These are phyloP conservation scores for Pholiota molesta DNA, from an alignment of 768 basidiomycete species.

Conservation along the genomic window DNA sequence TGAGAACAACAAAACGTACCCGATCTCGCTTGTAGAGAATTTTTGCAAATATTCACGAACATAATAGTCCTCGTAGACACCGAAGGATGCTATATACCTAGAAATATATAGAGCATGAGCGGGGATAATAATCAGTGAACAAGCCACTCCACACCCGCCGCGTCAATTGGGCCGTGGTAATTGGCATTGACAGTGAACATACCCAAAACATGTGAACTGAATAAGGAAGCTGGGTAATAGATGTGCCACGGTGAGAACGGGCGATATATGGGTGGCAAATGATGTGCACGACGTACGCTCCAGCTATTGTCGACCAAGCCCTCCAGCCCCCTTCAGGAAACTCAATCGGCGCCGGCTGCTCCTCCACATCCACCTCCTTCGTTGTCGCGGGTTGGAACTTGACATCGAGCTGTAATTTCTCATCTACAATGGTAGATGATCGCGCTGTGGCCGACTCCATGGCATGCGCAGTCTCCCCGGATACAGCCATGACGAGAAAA, in stretches of 20 bases:
- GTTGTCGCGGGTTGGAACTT: not conserved
- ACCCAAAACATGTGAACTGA: constrained; percentile 12
- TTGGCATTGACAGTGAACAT: not conserved
- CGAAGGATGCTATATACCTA: constrained; percentile 29
- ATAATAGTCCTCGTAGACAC: constrained; percentile 30
- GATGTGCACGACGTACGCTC: constrained; percentile 5
- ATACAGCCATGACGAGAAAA: not conserved
- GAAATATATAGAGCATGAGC: not conserved
- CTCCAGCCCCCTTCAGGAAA: constrained; percentile 7
- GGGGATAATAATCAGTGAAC: not conserved
- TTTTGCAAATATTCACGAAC: constrained; percentile 24
- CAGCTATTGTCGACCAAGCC: constrained; percentile 10
- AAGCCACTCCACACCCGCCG: not conserved
- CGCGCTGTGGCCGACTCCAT: not conserved
- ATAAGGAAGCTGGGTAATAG: not conserved
- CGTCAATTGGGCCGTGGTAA: not conserved
- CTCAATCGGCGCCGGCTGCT: not conserved
- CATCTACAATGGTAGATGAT: not conserved
- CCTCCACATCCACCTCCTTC: not conserved
- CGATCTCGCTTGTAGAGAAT: constrained; percentile 27
- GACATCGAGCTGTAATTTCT: not conserved
- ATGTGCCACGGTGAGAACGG: not conserved
- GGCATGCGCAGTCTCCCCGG: not conserved
- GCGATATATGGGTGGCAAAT: not conserved
- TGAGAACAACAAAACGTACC: constrained; percentile 13